Evolutionary conservation across 1,139 yeast species (phyloP).

Genomic region (Kazachstania sp.): DNA sequence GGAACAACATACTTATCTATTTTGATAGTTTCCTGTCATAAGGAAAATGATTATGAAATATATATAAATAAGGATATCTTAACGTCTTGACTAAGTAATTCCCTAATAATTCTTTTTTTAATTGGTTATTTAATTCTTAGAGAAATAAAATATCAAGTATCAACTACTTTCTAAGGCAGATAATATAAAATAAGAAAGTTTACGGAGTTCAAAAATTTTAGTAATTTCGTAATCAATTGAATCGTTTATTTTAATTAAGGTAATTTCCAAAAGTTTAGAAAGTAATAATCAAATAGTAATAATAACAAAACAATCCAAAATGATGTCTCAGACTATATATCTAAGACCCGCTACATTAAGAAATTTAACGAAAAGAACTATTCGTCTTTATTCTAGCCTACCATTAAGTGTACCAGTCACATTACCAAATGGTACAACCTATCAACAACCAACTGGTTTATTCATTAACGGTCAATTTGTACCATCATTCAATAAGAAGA

Average conservation of each 20-base stretch:
- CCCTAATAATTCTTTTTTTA: too few species aligned
- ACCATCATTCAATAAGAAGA: constrained; percentile 34
- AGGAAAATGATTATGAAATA: too few species aligned
- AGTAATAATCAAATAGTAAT: neutral
- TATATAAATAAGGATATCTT: too few species aligned
- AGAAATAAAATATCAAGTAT: too few species aligned
- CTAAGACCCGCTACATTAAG: constrained; percentile 8
- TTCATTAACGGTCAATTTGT: constrained; percentile 43
- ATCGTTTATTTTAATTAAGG: neutral
- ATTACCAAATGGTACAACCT: constrained; percentile 44
- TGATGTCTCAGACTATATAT: constrained; percentile 13
- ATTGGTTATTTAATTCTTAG: too few species aligned
- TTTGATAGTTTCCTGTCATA: too few species aligned
- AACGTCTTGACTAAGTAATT: too few species aligned
- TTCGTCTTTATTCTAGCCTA: constrained; percentile 29
- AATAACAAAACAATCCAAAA: neutral
- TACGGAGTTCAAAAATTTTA: too few species aligned
- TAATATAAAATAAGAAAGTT: too few species aligned
- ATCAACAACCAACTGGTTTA: constrained; percentile 47
- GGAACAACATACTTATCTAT: too few species aligned
- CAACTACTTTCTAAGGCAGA: too few species aligned
- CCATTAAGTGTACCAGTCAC: constrained; percentile 43
- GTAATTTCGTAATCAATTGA: too few species aligned
- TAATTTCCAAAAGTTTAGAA: neutral
- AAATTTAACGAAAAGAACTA: constrained; percentile 7